These are phyloP conservation scores for Myxozyma lipomycoides DNA, from an alignment of 805 yeast species.

Conservation along the genomic window DNA sequence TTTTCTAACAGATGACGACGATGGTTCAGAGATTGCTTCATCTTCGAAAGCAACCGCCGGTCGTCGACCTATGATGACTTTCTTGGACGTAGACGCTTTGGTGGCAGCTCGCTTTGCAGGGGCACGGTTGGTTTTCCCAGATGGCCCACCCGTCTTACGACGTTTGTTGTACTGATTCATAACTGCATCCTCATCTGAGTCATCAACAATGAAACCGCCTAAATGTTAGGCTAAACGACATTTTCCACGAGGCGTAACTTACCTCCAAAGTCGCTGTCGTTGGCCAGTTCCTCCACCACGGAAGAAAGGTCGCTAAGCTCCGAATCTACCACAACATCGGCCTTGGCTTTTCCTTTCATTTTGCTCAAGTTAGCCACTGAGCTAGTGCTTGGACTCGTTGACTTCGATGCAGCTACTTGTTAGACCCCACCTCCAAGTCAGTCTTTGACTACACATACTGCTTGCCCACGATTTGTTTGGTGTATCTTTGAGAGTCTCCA, in stretches of 20 bases:
- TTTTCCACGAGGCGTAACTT: neutral
- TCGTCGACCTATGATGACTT: neutral
- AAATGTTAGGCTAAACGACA: neutral
- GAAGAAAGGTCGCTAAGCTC: slow-evolving; percentile 5
- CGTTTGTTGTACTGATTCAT: slow-evolving; percentile 1
- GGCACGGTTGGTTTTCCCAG: neutral
- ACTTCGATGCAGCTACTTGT: neutral
- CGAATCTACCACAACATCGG: neutral
- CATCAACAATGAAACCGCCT: slow-evolving; percentile 19
- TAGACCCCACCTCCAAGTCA: neutral
- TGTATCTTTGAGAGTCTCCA: neutral
- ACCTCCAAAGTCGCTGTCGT: slow-evolving; percentile 5
- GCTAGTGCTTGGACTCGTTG: neutral
- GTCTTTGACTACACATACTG: neutral
- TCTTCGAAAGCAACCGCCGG: neutral
- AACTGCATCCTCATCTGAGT: slow-evolving; percentile 20
- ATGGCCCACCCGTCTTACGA: neutral
- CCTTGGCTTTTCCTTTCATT: neutral
- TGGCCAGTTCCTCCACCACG: slow-evolving; percentile 5
- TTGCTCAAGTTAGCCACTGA: neutral
- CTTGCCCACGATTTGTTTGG: neutral
- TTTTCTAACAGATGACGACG: neutral
- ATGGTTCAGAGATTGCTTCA: neutral
- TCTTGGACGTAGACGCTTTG: neutral
- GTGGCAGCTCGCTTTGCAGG: neutral